A percentile compares a stretch with the other conserved stretches of the same genome.
Evolutionary conservation across 148 eudicot species (phyloP).

Genomic region (Fagopyrum homotropicum): DNA sequence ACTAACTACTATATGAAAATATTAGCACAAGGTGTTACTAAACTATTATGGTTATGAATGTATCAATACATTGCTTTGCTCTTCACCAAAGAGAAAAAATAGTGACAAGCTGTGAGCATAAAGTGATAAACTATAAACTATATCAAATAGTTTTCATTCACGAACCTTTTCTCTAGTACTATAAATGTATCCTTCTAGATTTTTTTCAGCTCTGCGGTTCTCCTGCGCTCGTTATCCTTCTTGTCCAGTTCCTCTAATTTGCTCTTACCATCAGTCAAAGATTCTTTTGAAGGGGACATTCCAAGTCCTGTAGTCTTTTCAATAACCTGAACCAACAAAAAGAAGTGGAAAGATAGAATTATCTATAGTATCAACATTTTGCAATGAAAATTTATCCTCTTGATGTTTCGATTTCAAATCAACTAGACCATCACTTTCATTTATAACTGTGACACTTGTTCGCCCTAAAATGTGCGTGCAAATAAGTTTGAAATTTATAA

Average conservation of each 20-base stretch:
- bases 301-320: constrained; percentile 74
- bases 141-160: not conserved
- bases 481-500: no score
- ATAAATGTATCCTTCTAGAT: constrained; percentile 19
- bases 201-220: no score
- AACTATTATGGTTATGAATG: not conserved
- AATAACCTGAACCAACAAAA: constrained; percentile 44
- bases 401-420: no score
- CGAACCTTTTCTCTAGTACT: constrained; percentile 77
- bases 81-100: not conserved
- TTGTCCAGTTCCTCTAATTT: constrained; percentile 68
- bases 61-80: not conserved
- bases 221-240: constrained; percentile 29
- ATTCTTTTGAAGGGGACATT: constrained; percentile 15
- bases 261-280: constrained; percentile 48
- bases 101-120: not conserved
- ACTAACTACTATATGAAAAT: not conserved
- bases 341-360: not conserved
- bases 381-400: no score
- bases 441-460: no score
- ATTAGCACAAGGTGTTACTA: no score
- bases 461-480: no score
- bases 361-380: no score
- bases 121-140: not conserved
- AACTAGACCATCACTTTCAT: no score